These are phyloP conservation scores for Symmetrospora coprosmae DNA, from an alignment of 768 basidiomycete species.

Conservation along the genomic window DNA sequence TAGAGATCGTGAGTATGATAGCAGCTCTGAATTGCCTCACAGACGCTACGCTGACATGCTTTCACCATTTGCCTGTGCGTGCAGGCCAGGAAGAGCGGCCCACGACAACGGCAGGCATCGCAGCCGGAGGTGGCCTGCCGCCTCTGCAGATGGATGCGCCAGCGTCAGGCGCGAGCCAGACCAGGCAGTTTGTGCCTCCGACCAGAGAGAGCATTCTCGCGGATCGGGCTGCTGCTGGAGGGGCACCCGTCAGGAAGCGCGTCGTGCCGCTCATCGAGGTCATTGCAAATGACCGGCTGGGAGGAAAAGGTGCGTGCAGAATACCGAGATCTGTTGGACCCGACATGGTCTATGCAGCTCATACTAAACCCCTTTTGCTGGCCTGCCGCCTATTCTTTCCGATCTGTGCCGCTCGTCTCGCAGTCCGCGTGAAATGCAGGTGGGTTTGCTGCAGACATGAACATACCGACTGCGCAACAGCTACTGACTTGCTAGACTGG, in stretches of 20 bases:
- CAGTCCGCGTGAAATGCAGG: slow-evolving; percentile 23
- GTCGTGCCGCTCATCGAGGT: slow-evolving; percentile 22
- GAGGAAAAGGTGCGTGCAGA: slow-evolving; percentile 24
- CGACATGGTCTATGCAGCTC: too few species aligned
- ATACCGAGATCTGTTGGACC: neutral
- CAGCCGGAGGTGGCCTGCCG: slow-evolving; percentile 11
- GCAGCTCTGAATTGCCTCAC: too few species aligned
- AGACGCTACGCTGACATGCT: too few species aligned
- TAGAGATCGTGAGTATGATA: neutral
- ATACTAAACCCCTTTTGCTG: too few species aligned
- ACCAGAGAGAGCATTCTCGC: slow-evolving; percentile 12
- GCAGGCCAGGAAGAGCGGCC: slow-evolving; percentile 8
- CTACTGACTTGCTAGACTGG: neutral
- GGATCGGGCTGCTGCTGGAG: slow-evolving; percentile 4
- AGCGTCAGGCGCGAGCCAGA: neutral
- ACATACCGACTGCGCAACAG: neutral
- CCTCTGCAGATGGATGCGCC: slow-evolving; percentile 1
- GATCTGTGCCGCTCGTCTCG: neutral
- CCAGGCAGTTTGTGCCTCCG: slow-evolving; percentile 14
- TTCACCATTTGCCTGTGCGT: too few species aligned
- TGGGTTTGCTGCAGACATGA: too few species aligned
- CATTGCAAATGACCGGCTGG: slow-evolving; percentile 26
- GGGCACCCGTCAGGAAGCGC: neutral
- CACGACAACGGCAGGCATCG: neutral
- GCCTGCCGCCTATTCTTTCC: neutral